A percentile compares a stretch with the other conserved stretches of the same genome.
Conservation (phyloP, 257 asterid genomes). For the Salvia hispanica region DNA sequence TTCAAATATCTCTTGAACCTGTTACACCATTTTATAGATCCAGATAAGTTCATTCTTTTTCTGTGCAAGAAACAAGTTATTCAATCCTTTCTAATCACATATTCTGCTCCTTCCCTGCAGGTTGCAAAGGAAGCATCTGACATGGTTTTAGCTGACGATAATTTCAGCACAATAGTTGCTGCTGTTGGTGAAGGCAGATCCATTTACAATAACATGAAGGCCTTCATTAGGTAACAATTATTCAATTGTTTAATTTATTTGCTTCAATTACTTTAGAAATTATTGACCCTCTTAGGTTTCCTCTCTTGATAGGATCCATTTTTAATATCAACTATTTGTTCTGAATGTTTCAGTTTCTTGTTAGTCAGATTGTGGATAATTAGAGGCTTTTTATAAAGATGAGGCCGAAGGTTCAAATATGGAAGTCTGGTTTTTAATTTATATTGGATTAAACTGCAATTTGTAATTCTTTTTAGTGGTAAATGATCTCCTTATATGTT, state of each 20-base stretch:
- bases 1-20: not conserved
- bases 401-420: not conserved
- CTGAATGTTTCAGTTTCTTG: not conserved
- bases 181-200: slow-evolving; percentile 98
- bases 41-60: not conserved
- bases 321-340: not conserved
- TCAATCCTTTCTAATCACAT: not conserved
- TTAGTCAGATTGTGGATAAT: slow-evolving; percentile 5
- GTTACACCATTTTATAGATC: not conserved
- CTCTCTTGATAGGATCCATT: not conserved
- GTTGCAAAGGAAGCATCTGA: slow-evolving; percentile 99
- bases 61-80: not conserved
- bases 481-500: not conserved
- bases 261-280: not conserved
- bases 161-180: slow-evolving; percentile 89
- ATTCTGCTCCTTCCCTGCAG: slow-evolving; percentile 37
- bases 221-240: slow-evolving; percentile 78
- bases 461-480: not conserved
- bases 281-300: not conserved
- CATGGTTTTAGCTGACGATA: slow-evolving; percentile 98
- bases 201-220: slow-evolving; percentile 81
- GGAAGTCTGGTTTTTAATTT: not conserved
- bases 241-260: slow-evolving; percentile 7
- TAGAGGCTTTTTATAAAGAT: not conserved
- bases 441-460: not conserved